Base-by-base conservation (phyloP, 306 rosid genomes). In the Medicago arabica region DNA sequence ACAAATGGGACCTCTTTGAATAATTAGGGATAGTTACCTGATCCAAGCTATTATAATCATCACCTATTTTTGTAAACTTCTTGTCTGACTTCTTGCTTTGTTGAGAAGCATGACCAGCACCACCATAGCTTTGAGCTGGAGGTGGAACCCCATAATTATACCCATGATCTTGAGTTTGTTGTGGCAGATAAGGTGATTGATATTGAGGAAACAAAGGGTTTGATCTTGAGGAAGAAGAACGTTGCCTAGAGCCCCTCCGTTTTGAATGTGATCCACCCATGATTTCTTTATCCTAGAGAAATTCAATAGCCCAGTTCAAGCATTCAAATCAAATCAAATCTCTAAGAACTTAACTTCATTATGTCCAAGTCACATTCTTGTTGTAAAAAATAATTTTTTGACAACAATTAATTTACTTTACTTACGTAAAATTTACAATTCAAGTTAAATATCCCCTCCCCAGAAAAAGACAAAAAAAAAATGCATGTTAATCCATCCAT, bases 261-360 rank as follows among this genome's bases (percentile, higher is more conserved):
- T 83, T 90, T 7, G 98, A 95, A 82, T 54, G 14, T 60, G 69
- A 74, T 69, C 96, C 96, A 81, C 98, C 98, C 98, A 95, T 93
- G 38, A 59, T 68, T 94, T 50, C 75, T 67, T 53, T 76, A 71
- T 55, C 77, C 85, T 75, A 44, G 5, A 62, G 21, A 78, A 74
- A 67, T 40, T 75, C 86, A 81, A 78, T 77, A 80, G 5, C 70
- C 66, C 66, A 55, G 74, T n/a, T n/a, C 46, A 71, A 21, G 46
- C 43, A 71, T 61, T 77, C 80, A 69, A 80, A 61, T 68, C 80
- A 69, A 80, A 61, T 68, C 75, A 81, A 77, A 58, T 28, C 60
- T 59, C 55, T 44, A 1, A 76, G 31, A 79, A 54, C 9, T 3
- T 18, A 9, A 14, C 60, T 41, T 40, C 7, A 68, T 13, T 75